Conservation (phyloP, 2,329 filamentous ascomycete genomes). For the Xylaria digitata region DNA sequence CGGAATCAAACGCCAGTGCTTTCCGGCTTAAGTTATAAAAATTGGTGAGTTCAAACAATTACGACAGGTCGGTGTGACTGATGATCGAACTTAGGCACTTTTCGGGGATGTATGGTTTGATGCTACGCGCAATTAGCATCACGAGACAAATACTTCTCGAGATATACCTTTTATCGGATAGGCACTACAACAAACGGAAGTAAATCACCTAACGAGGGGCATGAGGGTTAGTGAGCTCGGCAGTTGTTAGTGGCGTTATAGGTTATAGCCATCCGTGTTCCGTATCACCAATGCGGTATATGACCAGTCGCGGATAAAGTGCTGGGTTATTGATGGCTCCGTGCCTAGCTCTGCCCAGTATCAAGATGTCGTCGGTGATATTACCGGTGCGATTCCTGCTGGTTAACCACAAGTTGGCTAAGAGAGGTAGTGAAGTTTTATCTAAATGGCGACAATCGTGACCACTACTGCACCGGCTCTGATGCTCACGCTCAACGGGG, state of each 20-base stretch:
- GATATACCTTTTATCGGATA: background rate
- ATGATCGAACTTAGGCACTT: background rate
- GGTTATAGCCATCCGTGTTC: conserved; percentile 19
- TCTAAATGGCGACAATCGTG: conserved; percentile 30
- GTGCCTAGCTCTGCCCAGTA: background rate
- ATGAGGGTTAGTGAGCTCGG: conserved; percentile 10
- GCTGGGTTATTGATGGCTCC: conserved; percentile 16
- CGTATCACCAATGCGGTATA: conserved; percentile 30
- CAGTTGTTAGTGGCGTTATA: conserved; percentile 20
- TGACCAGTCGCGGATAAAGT: conserved; percentile 35
- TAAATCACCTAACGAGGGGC: background rate
- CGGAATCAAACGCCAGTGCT: no score
- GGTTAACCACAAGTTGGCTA: background rate
- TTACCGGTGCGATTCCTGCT: background rate
- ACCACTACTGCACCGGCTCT: conserved; percentile 17
- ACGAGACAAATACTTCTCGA: background rate
- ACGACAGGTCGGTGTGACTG: background rate
- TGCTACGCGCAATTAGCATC: background rate
- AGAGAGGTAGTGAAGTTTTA: background rate
- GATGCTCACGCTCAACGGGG: conserved; percentile 18
- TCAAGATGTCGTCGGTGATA: background rate
- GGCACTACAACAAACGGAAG: background rate
- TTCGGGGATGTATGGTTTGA: background rate
- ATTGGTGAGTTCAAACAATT: background rate
- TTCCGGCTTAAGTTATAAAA: background rate